These are phyloP conservation scores for Apophysomyces trapeziformis DNA, from an alignment of 371 early-diverging fungal species.

Conservation along the genomic window DNA sequence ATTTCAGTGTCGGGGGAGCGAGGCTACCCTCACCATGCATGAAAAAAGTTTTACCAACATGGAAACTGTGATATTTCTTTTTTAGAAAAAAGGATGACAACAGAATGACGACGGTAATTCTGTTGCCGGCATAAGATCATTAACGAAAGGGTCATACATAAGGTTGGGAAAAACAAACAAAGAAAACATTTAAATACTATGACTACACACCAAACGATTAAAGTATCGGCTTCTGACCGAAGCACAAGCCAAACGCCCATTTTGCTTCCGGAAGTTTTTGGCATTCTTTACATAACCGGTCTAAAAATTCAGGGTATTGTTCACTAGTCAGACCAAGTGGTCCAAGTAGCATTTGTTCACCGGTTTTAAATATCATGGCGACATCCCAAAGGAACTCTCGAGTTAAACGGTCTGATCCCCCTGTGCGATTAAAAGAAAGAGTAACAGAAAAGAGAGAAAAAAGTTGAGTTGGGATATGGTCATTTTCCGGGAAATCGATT, in stretches of 20 bases:
- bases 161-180: no score
- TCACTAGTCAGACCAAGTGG: slow-evolving; percentile 24
- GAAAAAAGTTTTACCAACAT: no score
- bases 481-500: neutral
- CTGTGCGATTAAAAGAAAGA: slow-evolving; percentile 9
- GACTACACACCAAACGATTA: neutral
- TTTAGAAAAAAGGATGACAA: no score
- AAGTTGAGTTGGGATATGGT: neutral
- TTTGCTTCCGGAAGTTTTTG: slow-evolving; percentile 20
- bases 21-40: no score
- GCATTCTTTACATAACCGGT: slow-evolving; percentile 20
- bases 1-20: no score
- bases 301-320: slow-evolving; percentile 21
- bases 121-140: slow-evolving; percentile 3
- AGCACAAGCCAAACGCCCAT: slow-evolving; percentile 20
- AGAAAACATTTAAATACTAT: no score
- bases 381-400: slow-evolving; percentile 28
- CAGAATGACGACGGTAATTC: no score
- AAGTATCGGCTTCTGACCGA: slow-evolving; percentile 18
- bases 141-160: neutral
- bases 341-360: slow-evolving; percentile 26
- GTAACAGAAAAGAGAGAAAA: slow-evolving; percentile 1
- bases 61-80: no score
- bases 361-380: slow-evolving; percentile 19
- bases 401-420: slow-evolving; percentile 20